Conservation (phyloP, 2,329 filamentous ascomycete species). For the Colletotrichum sojae region DNA sequence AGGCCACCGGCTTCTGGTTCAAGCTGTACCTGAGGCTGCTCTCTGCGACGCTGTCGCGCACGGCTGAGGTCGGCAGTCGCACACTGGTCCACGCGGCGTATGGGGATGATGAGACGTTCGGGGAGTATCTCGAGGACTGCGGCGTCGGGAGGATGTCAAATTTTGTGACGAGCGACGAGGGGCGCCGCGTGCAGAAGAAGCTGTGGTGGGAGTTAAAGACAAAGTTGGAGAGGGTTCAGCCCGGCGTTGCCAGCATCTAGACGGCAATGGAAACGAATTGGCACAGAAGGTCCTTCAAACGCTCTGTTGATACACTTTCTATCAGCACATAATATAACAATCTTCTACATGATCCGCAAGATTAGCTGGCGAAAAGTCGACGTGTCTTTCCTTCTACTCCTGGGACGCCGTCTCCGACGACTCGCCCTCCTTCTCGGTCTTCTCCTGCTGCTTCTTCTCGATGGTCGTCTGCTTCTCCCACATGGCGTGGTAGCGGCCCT, state of each 20-base stretch:
- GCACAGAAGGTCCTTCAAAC: neutral
- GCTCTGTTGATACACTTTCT: neutral
- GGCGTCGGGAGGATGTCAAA: conserved; percentile 42
- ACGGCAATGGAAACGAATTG: neutral
- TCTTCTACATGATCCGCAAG: conserved; percentile 6
- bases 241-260: conserved; percentile 43
- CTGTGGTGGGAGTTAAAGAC: conserved; percentile 59
- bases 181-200: conserved; percentile 50
- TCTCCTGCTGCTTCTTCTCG: conserved; percentile 51
- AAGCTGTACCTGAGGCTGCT: no score
- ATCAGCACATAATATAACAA: conserved; percentile 17
- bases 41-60: conserved; percentile 46
- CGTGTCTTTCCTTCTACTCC: neutral
- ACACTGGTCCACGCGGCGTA: conserved; percentile 55
- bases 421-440: conserved; percentile 35
- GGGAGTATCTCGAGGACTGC: conserved; percentile 55
- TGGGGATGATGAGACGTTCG: conserved; percentile 54
- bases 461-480: conserved; percentile 66
- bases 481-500: conserved; percentile 65
- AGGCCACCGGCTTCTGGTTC: conserved; percentile 27
- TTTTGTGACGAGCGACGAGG: conserved; percentile 55
- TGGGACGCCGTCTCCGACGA: conserved; percentile 35
- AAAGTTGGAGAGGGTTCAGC: conserved; percentile 59
- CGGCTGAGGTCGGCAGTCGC: conserved; percentile 55
- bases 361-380: neutral